Base-by-base conservation (phyloP, 495 filamentous ascomycete genomes). In the Podospora pseudopauciseta region DNA sequence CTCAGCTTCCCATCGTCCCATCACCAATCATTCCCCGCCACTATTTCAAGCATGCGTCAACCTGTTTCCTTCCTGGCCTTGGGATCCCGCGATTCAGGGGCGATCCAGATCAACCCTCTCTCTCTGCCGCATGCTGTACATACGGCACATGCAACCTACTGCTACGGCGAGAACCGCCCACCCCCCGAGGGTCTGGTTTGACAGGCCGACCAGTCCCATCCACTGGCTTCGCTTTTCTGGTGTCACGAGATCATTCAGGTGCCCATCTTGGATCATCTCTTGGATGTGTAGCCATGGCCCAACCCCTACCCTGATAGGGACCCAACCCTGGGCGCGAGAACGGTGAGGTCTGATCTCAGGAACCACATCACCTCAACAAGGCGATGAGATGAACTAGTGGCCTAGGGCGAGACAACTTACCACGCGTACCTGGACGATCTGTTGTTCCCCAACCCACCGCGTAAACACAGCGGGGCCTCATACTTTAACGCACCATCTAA, bases 21-120 rank as follows among this genome's bases (percentile, higher is more conserved):
- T 61, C 49, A 60, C 74, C 74, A 76, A 76, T 76, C 74, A 76
- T 32, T 53, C 44, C 26, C 63, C 70, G 72, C 74, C 72, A 76
- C 72, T 72, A 53, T 67, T 27, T 60, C 23, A 53, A 15, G 73
- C 60, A 30, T 66, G 58, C 58, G 32, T 62, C 54, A 16, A 26
- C n/a, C 18, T 30, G 18, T 58, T 11, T 66, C 54, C 54, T 66
- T 66, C 18, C 19, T 60, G 53, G 32, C 18, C 15, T 58, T n/a
- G 54, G 39, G 26, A 63, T 59, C 30, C 30, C 54, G 20, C 61
- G n/a, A 64, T 68, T 64, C 63, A 39, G 28, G 55, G 44, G 63
- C 63, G 23, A 23, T 53, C 54, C 63, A 53, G 61, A 53, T 39
- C 30, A 23, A 19, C 4, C 16, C n/a, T 39, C 30, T 20, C n/a